A percentile compares a stretch with the other conserved stretches of the same genome.
phyloP scores from a whole-genome alignment of 129 eudicot genomes.

The Flaveria sonorensis region DNA sequence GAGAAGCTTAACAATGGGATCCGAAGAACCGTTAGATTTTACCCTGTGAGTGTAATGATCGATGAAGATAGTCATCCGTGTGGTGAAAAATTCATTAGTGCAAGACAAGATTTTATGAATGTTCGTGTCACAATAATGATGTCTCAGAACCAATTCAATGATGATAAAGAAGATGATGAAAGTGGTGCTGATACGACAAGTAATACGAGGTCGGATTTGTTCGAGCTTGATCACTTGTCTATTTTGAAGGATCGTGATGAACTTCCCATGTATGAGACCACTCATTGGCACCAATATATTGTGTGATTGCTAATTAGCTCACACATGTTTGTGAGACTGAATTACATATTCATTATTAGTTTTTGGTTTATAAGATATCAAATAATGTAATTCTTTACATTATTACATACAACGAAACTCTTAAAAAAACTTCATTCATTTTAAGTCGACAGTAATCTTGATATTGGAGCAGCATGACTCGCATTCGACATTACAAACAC shows the following conservation, averaged over 20 bases:
- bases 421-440: too few relatives aligned
- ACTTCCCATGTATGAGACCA: conserved; percentile 77
- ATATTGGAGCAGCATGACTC: too few relatives aligned
- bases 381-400: too few relatives aligned
- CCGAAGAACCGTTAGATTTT: conserved; percentile 61
- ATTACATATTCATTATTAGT: conserved; percentile 21
- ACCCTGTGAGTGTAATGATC: conserved; percentile 62
- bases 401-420: too few relatives aligned
- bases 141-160: conserved; percentile 10
- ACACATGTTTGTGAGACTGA: not conserved
- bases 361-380: too few relatives aligned
- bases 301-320: conserved; percentile 56
- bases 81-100: conserved; percentile 46
- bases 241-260: conserved; percentile 52
- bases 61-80: conserved; percentile 62
- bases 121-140: not conserved
- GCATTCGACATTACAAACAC: too few relatives aligned
- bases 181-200: conserved; percentile 51
- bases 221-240: conserved; percentile 73
- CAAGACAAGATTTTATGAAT: conserved; percentile 19
- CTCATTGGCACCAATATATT: conserved; percentile 56
- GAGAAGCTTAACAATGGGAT: conserved; percentile 48
- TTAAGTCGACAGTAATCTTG: too few relatives aligned
- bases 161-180: conserved; percentile 23
- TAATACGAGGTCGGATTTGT: conserved; percentile 71